Conservation (phyloP, 108 stramenopile genomes). For the Skeletonema menzelii region DNA sequence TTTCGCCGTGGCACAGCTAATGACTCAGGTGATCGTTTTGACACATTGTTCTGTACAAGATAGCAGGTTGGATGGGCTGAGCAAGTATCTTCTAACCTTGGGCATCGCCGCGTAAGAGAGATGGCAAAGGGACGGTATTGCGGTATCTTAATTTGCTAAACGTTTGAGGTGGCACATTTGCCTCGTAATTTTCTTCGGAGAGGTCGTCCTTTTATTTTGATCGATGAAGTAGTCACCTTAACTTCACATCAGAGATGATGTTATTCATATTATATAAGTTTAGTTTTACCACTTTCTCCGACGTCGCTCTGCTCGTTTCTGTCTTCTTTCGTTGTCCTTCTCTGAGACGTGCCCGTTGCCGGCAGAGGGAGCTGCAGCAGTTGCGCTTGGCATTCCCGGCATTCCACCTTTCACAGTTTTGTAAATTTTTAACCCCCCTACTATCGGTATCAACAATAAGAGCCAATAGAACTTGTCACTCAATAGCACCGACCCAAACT, state of each 20-base stretch:
- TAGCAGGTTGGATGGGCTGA: conserved; percentile 73
- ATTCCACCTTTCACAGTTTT: conserved; percentile 8
- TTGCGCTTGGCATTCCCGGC: not conserved
- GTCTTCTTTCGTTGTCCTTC: conserved; percentile 32
- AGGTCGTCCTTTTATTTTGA: not conserved
- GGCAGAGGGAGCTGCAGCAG: not conserved
- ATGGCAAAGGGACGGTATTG: not conserved
- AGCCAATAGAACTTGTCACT: conserved; percentile 52
- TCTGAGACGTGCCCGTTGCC: conserved; percentile 12
- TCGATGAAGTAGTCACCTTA: not conserved
- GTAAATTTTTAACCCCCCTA: conserved; percentile 42
- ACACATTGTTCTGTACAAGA: conserved; percentile 76
- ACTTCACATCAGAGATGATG: conserved; percentile 1
- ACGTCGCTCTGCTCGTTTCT: conserved; percentile 56
- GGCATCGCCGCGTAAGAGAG: conserved; percentile 17
- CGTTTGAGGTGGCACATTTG: not conserved
- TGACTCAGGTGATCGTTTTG: conserved; percentile 86
- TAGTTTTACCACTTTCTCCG: conserved; percentile 45
- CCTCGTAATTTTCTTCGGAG: not conserved
- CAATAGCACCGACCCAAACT: conserved; percentile 49
- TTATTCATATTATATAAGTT: not conserved
- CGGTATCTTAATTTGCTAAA: not conserved
- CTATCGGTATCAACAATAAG: conserved; percentile 30
- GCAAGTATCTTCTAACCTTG: conserved; percentile 74
- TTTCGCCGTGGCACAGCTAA: conserved; percentile 83